Evolutionary conservation across 2,329 filamentous ascomycete species (phyloP), one percentile per base, ranked within the genome.

Genomic region (Leptosphaerulina australis): DNA sequence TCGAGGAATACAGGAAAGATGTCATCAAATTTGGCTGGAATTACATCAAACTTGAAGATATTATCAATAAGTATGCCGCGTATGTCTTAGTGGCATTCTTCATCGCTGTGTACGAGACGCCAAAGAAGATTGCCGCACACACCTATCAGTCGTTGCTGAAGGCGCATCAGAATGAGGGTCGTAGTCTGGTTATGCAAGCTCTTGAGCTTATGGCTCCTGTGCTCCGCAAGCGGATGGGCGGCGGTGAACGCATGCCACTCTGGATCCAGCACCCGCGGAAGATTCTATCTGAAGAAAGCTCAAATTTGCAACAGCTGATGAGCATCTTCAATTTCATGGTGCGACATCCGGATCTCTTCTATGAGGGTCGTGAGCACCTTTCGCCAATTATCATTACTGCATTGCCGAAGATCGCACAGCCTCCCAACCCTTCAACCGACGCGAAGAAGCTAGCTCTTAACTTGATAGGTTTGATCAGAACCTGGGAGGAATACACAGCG

Each of bases 1-100:
- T 99, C 1, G 89, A 95, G 60, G 94, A 97, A 65, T 87, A 90
- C 2, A 86, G 95, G 28, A 99, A 99, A 74, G 94, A 99, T 58
- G 93, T 99, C 55, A 99, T 99, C 68, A 97, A 97, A 74, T 99
- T 97, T 73, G 92, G 91, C 3, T 99, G 94, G 94, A 96, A 92
- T 14, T 97, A 96, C 69, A 99, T 99, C 64, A 68, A 69, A 56
- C 83, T 99, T n/a, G 95, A 99, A 67, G 94, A 99, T 72, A 90
- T 96, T 49, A 96, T 99, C 77, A 99, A 97, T 79, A 99, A 99
- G 73, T 94, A 97, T 71, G 94, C 93, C 0, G 92, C 94, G 2
- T 99, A 99, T 65, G 93, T 97, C 4, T 85, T 99, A 5, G 95
- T 99, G 54, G 91, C 90, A 2, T 99, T 97, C 74, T 99, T 99